These are phyloP conservation scores for Solanum hybrid DNA, from an alignment of 305 asterid species.

Conservation along the genomic window DNA sequence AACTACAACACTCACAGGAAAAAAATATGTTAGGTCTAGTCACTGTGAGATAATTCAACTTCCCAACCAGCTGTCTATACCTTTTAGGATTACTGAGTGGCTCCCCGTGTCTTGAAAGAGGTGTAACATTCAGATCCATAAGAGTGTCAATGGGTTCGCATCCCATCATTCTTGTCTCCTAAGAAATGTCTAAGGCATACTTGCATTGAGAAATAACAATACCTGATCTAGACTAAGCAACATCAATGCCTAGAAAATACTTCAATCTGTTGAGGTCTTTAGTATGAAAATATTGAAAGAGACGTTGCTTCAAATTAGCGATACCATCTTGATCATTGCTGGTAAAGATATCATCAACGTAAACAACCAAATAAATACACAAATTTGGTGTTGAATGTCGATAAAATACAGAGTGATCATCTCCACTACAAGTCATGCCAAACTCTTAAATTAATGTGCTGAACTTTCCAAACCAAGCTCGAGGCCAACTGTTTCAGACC, in stretches of 20 bases:
- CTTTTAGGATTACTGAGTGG: background rate
- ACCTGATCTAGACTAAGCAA: background rate
- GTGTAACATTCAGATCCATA: background rate
- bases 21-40: background rate
- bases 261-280: background rate
- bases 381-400: background rate
- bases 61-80: background rate
- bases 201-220: background rate
- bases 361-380: background rate
- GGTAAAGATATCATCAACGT: background rate
- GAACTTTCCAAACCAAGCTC: background rate
- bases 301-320: background rate
- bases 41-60: background rate
- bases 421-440: background rate
- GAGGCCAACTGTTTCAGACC: background rate
- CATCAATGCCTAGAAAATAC: background rate
- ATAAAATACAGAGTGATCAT: background rate
- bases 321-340: background rate
- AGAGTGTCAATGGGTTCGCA: background rate
- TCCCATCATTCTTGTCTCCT: background rate
- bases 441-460: background rate
- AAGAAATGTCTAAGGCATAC: background rate
- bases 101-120: background rate
- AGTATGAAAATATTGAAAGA: background rate
- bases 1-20: background rate